Percentiles rank a stretch among this genome's conserved stretches.
Evolutionary conservation across 306 rosid species (phyloP).

Genomic region (Rosa multiflora): DNA sequence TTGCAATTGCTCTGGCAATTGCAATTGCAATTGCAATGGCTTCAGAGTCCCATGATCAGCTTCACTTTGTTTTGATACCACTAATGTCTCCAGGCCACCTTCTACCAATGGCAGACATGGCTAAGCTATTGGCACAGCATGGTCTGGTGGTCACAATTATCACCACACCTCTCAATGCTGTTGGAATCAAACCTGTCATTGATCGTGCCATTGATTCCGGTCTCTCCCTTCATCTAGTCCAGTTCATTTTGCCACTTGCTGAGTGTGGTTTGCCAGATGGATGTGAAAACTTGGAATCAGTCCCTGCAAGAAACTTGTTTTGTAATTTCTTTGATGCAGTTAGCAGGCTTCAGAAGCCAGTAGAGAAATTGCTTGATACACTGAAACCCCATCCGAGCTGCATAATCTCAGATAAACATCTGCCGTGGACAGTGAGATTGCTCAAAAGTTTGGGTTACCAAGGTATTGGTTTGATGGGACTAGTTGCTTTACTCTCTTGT

Average conservation of each 20-base stretch:
- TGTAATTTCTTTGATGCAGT: not conserved
- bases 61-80: constrained; percentile 31
- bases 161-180: constrained; percentile 20
- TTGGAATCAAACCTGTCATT: not conserved
- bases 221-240: constrained; percentile 7
- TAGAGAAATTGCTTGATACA: constrained; percentile 21
- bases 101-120: constrained; percentile 32
- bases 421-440: constrained; percentile 24
- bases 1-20: no score
- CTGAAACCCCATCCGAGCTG: constrained; percentile 17
- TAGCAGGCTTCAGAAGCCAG: constrained; percentile 6
- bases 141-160: constrained; percentile 22
- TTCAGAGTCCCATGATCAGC: constrained; percentile 9
- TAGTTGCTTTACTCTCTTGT: constrained; percentile 23
- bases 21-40: constrained; percentile 6
- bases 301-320: not conserved
- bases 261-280: constrained; percentile 30
- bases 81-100: constrained; percentile 30
- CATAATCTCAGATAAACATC: constrained; percentile 24
- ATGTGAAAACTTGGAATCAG: constrained; percentile 21
- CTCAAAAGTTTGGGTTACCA: constrained; percentile 16
- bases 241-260: constrained; percentile 1
- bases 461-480: constrained; percentile 30
- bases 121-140: constrained; percentile 22
- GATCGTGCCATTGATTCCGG: constrained; percentile 3